phyloP scores from a whole-genome alignment of 768 basidiomycete genomes.

The Termitomyces sp. region DNA sequence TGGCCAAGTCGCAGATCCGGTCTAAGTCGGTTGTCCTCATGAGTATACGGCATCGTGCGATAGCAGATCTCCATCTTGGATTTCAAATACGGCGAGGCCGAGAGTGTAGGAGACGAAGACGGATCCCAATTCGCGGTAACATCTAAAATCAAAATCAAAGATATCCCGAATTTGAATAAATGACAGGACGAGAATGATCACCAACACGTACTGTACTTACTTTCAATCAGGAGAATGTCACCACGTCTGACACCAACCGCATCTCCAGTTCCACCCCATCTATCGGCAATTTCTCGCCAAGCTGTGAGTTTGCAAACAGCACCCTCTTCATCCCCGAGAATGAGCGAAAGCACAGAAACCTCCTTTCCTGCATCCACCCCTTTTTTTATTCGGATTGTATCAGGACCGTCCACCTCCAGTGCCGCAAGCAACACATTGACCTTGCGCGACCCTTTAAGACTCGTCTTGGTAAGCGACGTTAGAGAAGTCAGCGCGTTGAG shows the following conservation, averaged over 20 bases:
- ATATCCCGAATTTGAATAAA: neutral
- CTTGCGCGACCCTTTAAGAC: slow-evolving; percentile 37
- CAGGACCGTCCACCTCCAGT: slow-evolving; percentile 75
- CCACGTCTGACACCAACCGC: slow-evolving; percentile 53
- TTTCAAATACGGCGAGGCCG: slow-evolving; percentile 64
- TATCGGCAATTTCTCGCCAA: slow-evolving; percentile 73
- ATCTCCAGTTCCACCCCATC: slow-evolving; percentile 51
- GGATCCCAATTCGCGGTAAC: slow-evolving; percentile 44
- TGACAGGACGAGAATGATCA: slow-evolving; percentile 2
- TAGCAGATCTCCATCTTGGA: slow-evolving; percentile 68
- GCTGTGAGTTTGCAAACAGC: slow-evolving; percentile 66
- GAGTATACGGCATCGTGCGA: slow-evolving; percentile 64
- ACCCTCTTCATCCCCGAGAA: slow-evolving; percentile 70
- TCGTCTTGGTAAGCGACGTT: slow-evolving; percentile 25
- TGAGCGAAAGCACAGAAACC: slow-evolving; percentile 60
- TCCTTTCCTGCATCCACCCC: slow-evolving; percentile 67
- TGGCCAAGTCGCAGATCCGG: slow-evolving; percentile 69
- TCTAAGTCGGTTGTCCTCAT: slow-evolving; percentile 52
- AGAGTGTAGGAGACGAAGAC: slow-evolving; percentile 40
- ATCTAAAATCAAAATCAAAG: slow-evolving; percentile 30
- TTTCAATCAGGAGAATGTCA: slow-evolving; percentile 66
- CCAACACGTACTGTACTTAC: slow-evolving; percentile 57
- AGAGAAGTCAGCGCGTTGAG: slow-evolving; percentile 54
- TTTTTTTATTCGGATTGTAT: slow-evolving; percentile 59
- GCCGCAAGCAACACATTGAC: slow-evolving; percentile 57